Evolutionary conservation across 192 early-diverging fungal species (phyloP), one percentile per base, ranked within the genome.

Genomic region (Podila epicladia): DNA sequence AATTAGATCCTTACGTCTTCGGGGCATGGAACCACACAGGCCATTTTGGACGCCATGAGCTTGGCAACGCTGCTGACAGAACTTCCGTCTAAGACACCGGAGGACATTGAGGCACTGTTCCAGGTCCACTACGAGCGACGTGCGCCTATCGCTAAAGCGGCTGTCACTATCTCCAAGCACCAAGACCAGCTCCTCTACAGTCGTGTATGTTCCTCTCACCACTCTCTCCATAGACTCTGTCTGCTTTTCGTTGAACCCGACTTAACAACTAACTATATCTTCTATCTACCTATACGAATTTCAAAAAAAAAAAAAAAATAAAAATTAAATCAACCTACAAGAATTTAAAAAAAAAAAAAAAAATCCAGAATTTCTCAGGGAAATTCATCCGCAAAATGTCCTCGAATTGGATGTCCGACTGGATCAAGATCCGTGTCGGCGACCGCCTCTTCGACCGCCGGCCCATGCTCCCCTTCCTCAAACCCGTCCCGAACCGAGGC

Each of bases 351-450:
- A 4, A 26, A 32, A n/a, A n/a, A n/a, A n/a, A n/a, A 35, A 19
- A 28, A 6, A n/a, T 37, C 5, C 29, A 63, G 62, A 63, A 63
- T 4, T 20, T 63, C 8, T 35, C 62, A 1, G 62, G 62, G 0
- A 63, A 35, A 22, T n/a, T 63, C 31, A 63, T 63, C 22, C 62
- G 62, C 4, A 63, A 63, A 11, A n/a, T 63, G 32, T 38, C 62
- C 20, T 37, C 29, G 1, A 63, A 35, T 11, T 35, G 35, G 31
- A 22, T 63, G 12, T 29, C 62, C 13, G 33, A 63, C 13, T 35
- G 35, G 33, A 32, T 63, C 31, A 63, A 35, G 35, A 15, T 22
- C 35, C 12, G 22, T 12, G n/a, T 63, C 20, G 20, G 28, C 32
- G 62, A 63, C 35, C 31, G 35, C 12, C 28, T 63, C 20, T 63